Base-by-base conservation (phyloP, 495 filamentous ascomycete genomes). In the Trichoderma orchidacearum region DNA sequence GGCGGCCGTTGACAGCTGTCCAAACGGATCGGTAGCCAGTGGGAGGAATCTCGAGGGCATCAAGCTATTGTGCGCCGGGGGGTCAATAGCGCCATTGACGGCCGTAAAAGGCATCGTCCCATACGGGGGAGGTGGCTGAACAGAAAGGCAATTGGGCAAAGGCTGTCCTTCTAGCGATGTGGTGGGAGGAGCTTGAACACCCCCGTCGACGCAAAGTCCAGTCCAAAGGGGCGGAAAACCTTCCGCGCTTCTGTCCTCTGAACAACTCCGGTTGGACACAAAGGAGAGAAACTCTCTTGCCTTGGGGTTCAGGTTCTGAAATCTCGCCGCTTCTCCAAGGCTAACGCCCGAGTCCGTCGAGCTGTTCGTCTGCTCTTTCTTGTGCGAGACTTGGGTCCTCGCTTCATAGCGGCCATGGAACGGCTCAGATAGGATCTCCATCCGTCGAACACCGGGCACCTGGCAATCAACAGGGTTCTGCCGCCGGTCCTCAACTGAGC, bases 281-380 rank as follows among this genome's bases (percentile, higher is more conserved):
- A 53, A 53, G 5, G 53, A 61, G 17, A 57, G 55, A 48, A 57
- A 57, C 35, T 58, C 52, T 27, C 36, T 29, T 12, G 51, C 59
- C 29, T 48, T 51, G 30, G 54, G 55, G 29, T 54, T 53, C 28
- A 57, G 25, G n/a, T 34, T 55, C 38, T 54, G 34, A 23, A 27
- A 41, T n/a, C 25, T 58, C 18, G 12, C 50, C 18, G n/a, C 1
- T n/a, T 32, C 29, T 17, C n/a, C 11, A 2, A 2, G 3, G 17
- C 9, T 3, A 17, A 15, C 51, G 13, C 45, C 21, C 45, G 45
- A 35, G 9, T 5, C 32, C 0, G 11, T n/a, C 11, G 32, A 35
- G 32, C 11, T 35, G 32, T n/a, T 48, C 21, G 8, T 23, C n/a
- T 1, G 8, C 3, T 48, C 21, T 48, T 17, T 13, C 6, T 48